phyloP scores from a whole-genome alignment of 139 green algal species.

The Chlorella sp. region DNA sequence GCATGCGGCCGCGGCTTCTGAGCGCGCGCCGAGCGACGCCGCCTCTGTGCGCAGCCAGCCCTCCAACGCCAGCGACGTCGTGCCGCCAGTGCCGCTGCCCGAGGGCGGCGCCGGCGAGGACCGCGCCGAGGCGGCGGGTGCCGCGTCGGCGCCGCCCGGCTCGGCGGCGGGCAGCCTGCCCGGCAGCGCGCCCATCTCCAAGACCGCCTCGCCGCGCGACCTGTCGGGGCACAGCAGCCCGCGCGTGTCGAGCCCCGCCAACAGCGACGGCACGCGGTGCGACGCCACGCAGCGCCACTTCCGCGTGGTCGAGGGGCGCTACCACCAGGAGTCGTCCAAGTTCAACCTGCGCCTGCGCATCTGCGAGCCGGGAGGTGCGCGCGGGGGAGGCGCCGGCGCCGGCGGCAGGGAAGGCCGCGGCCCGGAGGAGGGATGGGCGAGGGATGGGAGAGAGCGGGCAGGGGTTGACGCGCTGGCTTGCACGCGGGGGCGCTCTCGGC shows the following conservation, averaged over 20 bases:
- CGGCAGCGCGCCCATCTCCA: neutral
- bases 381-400: too few relatives aligned
- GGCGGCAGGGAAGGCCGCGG: too few relatives aligned
- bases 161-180: neutral
- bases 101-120: slow-evolving; percentile 31
- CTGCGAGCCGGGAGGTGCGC: slow-evolving; percentile 58
- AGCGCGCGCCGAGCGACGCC: neutral
- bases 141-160: too few relatives aligned
- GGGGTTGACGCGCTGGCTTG: too few relatives aligned
- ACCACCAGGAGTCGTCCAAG: slow-evolving; percentile 63
- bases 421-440: too few relatives aligned
- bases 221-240: neutral
- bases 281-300: slow-evolving; percentile 50
- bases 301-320: slow-evolving; percentile 65
- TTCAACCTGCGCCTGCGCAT: slow-evolving; percentile 81
- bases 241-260: slow-evolving; percentile 6
- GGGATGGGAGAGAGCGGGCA: too few relatives aligned
- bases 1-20: neutral
- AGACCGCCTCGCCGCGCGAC: slow-evolving; percentile 4
- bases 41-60: slow-evolving; percentile 23
- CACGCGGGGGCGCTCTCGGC: too few relatives aligned
- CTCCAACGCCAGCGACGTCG: slow-evolving; percentile 36
- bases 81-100: too few relatives aligned
- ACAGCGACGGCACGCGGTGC: slow-evolving; percentile 20
- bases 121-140: neutral